A percentile compares a stretch with the other conserved stretches of the same genome.
These are phyloP conservation scores for Fusarium camptoceras DNA, from an alignment of 2,329 filamentous ascomycete genomes.

Conservation along the genomic window DNA sequence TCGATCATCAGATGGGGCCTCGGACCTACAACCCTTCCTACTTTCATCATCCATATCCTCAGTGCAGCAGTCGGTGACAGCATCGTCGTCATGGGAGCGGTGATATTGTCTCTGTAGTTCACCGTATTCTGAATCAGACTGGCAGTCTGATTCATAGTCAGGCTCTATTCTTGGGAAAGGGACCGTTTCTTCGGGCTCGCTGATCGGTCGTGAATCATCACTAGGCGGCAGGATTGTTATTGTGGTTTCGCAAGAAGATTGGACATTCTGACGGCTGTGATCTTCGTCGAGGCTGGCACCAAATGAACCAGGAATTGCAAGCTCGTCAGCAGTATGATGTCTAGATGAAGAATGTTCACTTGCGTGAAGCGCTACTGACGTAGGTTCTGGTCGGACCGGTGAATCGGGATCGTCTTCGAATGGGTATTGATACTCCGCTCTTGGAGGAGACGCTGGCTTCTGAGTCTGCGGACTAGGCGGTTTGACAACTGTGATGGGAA, in stretches of 20 bases:
- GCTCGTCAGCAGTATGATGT: constrained; percentile 15
- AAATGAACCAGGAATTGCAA: constrained; percentile 48
- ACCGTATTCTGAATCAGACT: constrained; percentile 51
- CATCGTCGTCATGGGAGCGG: constrained; percentile 49
- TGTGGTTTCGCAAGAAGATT: constrained; percentile 55
- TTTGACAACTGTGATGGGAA: constrained; percentile 45
- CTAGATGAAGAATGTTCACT: constrained; percentile 31
- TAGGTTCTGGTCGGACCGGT: constrained; percentile 22
- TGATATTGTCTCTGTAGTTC: constrained; percentile 41
- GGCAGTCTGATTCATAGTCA: constrained; percentile 55
- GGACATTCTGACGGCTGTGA: constrained; percentile 22
- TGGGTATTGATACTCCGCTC: constrained; percentile 62
- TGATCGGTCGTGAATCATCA: constrained; percentile 29
- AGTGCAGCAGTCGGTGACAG: constrained; percentile 52
- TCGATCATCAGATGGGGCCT: constrained; percentile 47
- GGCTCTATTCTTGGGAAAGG: constrained; percentile 53
- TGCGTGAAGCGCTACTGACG: constrained; percentile 32
- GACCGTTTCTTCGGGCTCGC: constrained; percentile 37
- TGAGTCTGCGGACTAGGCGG: constrained; percentile 47
- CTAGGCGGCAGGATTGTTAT: constrained; percentile 63
- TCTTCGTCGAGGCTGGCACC: constrained; percentile 54
- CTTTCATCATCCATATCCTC: constrained; percentile 52
- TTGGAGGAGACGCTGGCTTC: constrained; percentile 42
- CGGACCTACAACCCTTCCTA: constrained; percentile 45
- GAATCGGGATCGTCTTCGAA: constrained; percentile 60